Base-by-base conservation (phyloP, 352 stramenopile genomes). In the Phytophthora rubi region DNA sequence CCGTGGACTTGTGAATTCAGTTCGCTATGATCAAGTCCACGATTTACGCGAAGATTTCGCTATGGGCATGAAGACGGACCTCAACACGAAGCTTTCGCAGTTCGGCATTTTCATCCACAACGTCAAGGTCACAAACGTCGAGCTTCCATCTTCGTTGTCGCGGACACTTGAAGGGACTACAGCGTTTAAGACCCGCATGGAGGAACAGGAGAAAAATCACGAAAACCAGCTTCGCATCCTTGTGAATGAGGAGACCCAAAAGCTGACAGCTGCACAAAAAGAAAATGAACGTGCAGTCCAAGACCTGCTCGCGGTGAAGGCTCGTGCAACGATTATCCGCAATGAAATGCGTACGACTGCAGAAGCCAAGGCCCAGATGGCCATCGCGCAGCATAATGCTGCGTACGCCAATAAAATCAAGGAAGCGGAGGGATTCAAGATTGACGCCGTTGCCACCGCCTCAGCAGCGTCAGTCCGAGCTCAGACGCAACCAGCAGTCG, bases 131-230 rank as follows among this genome's bases (percentile, higher is more conserved):
- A 93, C 85, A 5, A 85, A 92, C 68, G 85, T 93, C 1, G 85
- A 84, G n/a, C 62, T 95, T 12, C 85, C 85, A 1, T 30, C 71
- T 6, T 70, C 72, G 28, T 65, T 95, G 1, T 92, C 83, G 2
- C 60, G 69, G 1, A 88, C 76, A 32, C 76, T 95, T 8, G 88
- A 95, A 56, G 79, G 85, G n/a, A 92, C 85, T 15, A 90, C 85
- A 9, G 82, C 81, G 15, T 92, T 93, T 74, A 92, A 95, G 73
- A 92, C 85, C 10, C 76, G 82, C 18, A 95, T 95, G 81, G 80
- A 89, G 47, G 85, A 95, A 62, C 85, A 93, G 62, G 85, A 93
- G 70, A 95, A 95, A 71, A 93, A 90, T 61, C 84, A 95, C 62
- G 84, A 93, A 73, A 95, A 91, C 68, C 83, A 86, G 4, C 57